A percentile compares a stretch with the other conserved stretches of the same genome.
These are phyloP conservation scores for Penicillium sp. DNA, from an alignment of 2,329 filamentous ascomycete genomes.

Conservation along the genomic window DNA sequence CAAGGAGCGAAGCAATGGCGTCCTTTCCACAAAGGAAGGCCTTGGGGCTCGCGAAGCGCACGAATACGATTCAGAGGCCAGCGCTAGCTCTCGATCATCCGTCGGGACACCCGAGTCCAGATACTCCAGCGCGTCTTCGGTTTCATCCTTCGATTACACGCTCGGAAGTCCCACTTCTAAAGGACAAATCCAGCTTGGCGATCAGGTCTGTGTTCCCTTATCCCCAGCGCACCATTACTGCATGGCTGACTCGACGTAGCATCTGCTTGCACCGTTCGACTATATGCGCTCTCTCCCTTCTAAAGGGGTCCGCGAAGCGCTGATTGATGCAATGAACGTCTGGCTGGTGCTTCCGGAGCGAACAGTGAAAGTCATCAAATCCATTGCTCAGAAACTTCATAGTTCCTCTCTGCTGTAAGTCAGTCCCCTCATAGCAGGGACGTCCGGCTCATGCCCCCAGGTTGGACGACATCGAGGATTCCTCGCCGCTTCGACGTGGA, in stretches of 20 bases:
- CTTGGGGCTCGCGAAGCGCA: too few relatives aligned
- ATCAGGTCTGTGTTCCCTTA: background rate
- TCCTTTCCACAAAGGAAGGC: too few relatives aligned
- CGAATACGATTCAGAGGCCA: too few relatives aligned
- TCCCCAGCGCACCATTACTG: too few relatives aligned
- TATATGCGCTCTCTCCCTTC: slow-evolving; percentile 37
- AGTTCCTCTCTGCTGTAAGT: slow-evolving; percentile 37
- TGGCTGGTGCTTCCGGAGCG: slow-evolving; percentile 37
- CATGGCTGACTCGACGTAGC: too few relatives aligned
- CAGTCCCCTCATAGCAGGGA: background rate
- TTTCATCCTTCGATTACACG: too few relatives aligned
- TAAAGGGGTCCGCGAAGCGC: slow-evolving; percentile 38
- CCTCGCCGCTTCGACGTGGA: slow-evolving; percentile 43
- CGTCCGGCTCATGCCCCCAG: slow-evolving; percentile 8
- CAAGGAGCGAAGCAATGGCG: too few relatives aligned
- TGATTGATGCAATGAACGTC: slow-evolving; percentile 41
- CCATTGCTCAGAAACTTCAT: slow-evolving; percentile 39
- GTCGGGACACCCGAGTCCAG: too few relatives aligned
- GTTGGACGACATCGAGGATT: slow-evolving; percentile 49
- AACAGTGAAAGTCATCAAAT: slow-evolving; percentile 34
- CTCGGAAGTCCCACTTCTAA: too few relatives aligned
- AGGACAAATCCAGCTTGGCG: slow-evolving; percentile 3
- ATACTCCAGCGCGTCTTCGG: background rate
- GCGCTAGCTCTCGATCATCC: too few relatives aligned
- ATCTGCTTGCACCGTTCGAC: slow-evolving; percentile 24